Conservation (phyloP, 1,139 yeast species). For the Scheffersomyces lignicola region DNA sequence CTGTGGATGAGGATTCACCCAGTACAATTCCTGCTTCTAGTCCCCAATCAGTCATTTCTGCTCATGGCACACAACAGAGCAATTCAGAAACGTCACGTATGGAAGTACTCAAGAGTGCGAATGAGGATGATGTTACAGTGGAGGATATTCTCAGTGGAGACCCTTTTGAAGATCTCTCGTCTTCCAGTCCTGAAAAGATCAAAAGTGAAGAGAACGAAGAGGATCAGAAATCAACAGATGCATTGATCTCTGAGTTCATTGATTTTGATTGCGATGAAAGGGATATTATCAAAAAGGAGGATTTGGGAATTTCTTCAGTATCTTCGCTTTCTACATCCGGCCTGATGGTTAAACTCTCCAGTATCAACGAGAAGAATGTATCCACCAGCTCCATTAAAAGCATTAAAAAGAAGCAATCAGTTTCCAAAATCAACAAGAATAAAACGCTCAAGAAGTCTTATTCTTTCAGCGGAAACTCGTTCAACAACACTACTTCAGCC, state of each 20-base stretch:
- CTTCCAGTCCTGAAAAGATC: constrained; percentile 3
- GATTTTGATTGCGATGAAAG: constrained; percentile 4
- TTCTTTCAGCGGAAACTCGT: constrained; percentile 11
- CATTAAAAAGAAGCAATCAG: neutral
- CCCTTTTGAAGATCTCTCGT: constrained; percentile 4
- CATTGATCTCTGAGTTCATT: constrained; percentile 2
- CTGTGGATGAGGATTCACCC: constrained; percentile 3
- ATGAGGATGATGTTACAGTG: constrained; percentile 16
- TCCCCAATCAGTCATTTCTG: constrained; percentile 3
- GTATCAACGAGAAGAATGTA: neutral
- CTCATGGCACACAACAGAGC: no score
- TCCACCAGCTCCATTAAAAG: neutral
- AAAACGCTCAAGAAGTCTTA: constrained; percentile 12
- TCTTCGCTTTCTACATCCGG: neutral
- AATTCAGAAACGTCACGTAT: no score
- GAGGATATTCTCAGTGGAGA: constrained; percentile 17
- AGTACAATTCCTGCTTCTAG: constrained; percentile 2
- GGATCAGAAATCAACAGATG: constrained; percentile 3
- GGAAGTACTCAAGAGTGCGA: no score
- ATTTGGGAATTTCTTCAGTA: neutral
- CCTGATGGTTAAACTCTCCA: neutral
- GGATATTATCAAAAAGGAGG: no score
- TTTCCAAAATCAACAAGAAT: constrained; percentile 4
- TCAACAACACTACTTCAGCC: constrained; percentile 6
- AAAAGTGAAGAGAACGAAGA: neutral